Percentiles rank a stretch among this genome's conserved stretches.
phyloP scores from a whole-genome alignment of 2,329 filamentous ascomycete genomes.

The Ophiobolus disseminans region DNA sequence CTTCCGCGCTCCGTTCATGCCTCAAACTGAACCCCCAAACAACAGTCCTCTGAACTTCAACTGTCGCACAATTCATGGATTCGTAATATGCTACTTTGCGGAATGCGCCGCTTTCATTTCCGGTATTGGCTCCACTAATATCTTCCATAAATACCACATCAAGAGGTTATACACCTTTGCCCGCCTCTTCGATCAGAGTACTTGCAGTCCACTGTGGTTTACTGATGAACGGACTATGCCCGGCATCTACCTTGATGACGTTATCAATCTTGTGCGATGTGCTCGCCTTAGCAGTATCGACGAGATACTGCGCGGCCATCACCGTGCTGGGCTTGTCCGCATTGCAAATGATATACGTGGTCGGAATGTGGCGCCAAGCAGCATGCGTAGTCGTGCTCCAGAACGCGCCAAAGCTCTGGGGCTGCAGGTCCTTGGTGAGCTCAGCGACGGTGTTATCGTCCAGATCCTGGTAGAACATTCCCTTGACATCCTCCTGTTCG shows the following conservation, averaged over 20 bases:
- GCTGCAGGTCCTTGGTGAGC: constrained; percentile 5
- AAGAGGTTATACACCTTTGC: too few species aligned
- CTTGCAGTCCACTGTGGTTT: constrained; percentile 16
- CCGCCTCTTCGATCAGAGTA: too few species aligned
- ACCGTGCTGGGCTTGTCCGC: constrained; percentile 16
- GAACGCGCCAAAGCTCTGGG: constrained; percentile 16
- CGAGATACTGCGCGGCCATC: constrained; percentile 11
- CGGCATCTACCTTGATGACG: constrained; percentile 10
- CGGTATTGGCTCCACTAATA: too few species aligned
- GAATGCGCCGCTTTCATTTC: too few species aligned
- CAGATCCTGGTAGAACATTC: constrained; percentile 18
- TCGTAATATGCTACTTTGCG: too few species aligned
- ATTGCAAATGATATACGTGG: constrained; percentile 15
- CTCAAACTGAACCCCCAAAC: too few species aligned
- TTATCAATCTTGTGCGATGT: constrained; percentile 14
- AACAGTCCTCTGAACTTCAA: too few species aligned
- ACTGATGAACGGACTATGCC: constrained; percentile 17
- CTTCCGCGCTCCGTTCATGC: too few species aligned
- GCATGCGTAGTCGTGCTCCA: constrained; percentile 17
- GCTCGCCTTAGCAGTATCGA: constrained; percentile 12
- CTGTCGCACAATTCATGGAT: too few species aligned
- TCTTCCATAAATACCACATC: too few species aligned
- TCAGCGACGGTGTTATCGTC: constrained; percentile 1
- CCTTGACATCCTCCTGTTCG: constrained; percentile 8
- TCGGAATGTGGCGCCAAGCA: constrained; percentile 20